A percentile compares a stretch with the other conserved stretches of the same genome.
Conservation (phyloP, 208 protist genomes). For the Crithidia acanthocephali region DNA sequence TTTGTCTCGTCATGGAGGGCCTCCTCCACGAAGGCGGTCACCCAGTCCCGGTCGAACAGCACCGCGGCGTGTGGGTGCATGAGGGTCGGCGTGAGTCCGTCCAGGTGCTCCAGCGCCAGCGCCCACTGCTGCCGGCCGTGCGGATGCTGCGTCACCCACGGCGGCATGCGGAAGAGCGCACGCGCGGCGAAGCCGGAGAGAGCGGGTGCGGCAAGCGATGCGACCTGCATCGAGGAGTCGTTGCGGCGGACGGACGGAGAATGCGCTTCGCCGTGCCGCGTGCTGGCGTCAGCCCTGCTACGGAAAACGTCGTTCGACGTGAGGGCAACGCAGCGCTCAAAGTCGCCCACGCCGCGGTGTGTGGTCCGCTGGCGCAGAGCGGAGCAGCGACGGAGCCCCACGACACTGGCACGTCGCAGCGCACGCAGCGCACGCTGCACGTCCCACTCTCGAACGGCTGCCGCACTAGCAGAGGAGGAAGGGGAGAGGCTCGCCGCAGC, state of each 20-base stretch:
- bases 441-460: not conserved
- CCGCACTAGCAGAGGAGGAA: too few relatives aligned
- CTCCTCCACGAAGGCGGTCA: not conserved
- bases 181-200: not conserved
- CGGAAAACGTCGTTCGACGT: not conserved
- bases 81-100: not conserved
- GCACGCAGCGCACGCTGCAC: not conserved
- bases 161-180: not conserved
- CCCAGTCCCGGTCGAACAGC: not conserved
- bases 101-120: not conserved
- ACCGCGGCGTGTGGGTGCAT: not conserved
- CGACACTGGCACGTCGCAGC: not conserved
- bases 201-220: not conserved
- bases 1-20: not conserved
- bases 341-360: not conserved
- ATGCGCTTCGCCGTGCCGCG: not conserved
- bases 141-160: not conserved
- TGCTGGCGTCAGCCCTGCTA: too few relatives aligned
- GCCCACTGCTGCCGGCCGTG: constrained; percentile 2
- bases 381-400: too few relatives aligned
- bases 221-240: too few relatives aligned
- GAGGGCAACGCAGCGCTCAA: not conserved
- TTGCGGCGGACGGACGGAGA: not conserved
- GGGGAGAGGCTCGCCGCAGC: too few relatives aligned
- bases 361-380: too few relatives aligned